phyloP scores from a whole-genome alignment of 805 yeast species.

The Candida pseudoglaebosa region DNA sequence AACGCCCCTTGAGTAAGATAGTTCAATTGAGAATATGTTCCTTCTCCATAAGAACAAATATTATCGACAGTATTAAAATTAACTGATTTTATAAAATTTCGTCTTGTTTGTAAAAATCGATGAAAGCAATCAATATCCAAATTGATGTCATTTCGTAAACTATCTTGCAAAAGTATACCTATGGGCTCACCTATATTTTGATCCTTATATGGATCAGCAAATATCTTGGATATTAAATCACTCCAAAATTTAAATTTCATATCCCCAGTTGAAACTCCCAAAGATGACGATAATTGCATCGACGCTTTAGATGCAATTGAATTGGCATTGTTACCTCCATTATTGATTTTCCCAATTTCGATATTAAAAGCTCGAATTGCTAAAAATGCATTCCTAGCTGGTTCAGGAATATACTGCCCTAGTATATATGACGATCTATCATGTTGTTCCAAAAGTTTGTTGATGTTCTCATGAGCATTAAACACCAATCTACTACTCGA shows the following conservation, averaged over 20 bases:
- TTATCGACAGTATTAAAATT: conserved; percentile 48
- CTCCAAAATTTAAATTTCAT: conserved; percentile 75
- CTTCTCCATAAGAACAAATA: conserved; percentile 77
- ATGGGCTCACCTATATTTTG: conserved; percentile 58
- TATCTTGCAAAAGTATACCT: conserved; percentile 52
- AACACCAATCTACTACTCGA: conserved; percentile 11
- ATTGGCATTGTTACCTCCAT: conserved; percentile 20
- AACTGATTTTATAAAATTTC: conserved; percentile 46
- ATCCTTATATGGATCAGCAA: conserved; percentile 28
- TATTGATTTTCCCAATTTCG: conserved; percentile 52
- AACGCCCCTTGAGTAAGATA: conserved; percentile 60
- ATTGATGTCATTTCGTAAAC: conserved; percentile 45
- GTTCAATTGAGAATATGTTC: conserved; percentile 68
- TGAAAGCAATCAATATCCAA: conserved; percentile 54
- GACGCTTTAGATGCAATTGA: conserved; percentile 30
- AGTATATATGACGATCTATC: conserved; percentile 66
- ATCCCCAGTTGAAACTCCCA: conserved; percentile 41
- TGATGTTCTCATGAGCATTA: conserved; percentile 41
- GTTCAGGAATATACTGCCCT: conserved; percentile 65
- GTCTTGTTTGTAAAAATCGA: conserved; percentile 57
- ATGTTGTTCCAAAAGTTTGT: conserved; percentile 37
- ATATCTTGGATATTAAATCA: conserved; percentile 50
- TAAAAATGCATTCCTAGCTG: conserved; percentile 55
- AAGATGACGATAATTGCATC: conserved; percentile 20
- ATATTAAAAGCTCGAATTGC: conserved; percentile 65